A percentile compares a stretch with the other conserved stretches of the same genome.
These are phyloP conservation scores for Mycena venus DNA, from an alignment of 768 basidiomycete genomes.

Conservation along the genomic window DNA sequence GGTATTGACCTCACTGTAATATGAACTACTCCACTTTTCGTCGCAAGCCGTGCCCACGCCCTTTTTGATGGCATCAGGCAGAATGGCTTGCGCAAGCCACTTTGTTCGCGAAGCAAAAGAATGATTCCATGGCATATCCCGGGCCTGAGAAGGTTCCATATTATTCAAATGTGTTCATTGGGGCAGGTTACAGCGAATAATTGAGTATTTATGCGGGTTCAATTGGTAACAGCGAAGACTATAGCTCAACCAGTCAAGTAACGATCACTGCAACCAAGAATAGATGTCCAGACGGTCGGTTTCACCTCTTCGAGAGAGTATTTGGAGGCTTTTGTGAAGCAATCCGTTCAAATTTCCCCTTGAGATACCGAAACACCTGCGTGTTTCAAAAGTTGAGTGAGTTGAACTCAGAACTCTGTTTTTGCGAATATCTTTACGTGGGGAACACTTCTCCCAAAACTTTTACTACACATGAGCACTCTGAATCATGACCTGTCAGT, in stretches of 20 bases:
- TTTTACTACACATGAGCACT: background rate
- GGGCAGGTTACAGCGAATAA: background rate
- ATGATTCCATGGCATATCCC: no score
- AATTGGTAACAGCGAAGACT: background rate
- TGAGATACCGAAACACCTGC: no score
- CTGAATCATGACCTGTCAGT: background rate
- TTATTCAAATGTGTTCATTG: no score
- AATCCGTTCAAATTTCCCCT: background rate
- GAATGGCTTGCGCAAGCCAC: no score
- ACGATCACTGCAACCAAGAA: background rate
- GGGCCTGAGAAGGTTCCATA: no score
- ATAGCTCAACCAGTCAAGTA: background rate
- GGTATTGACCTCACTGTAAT: background rate
- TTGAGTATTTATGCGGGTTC: background rate
- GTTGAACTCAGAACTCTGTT: constrained; percentile 9
- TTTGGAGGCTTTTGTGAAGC: background rate
- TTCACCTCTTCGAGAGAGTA: background rate
- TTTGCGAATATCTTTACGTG: constrained; percentile 1
- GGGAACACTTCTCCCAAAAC: background rate
- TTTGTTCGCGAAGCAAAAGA: no score
- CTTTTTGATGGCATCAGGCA: no score
- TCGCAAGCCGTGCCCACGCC: background rate
- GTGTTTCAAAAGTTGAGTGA: no score
- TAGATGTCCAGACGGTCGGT: background rate
- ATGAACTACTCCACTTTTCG: background rate